These are phyloP conservation scores for Meyerozyma carpophila DNA, from an alignment of 1,139 yeast species.

Conservation along the genomic window DNA sequence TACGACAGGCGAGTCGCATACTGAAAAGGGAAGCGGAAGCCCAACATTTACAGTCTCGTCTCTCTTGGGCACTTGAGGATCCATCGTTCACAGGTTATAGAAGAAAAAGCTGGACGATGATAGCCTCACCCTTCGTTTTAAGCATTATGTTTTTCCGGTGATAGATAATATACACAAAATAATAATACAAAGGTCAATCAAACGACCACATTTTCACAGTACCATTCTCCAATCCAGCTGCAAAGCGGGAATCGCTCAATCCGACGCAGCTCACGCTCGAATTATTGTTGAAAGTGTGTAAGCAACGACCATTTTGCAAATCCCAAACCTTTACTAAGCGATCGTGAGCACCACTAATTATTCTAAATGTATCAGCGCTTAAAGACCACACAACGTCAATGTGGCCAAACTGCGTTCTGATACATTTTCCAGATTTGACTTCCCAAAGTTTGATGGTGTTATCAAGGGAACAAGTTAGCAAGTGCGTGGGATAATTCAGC, in stretches of 20 bases:
- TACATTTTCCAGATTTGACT: conserved; percentile 76
- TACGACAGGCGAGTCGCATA: conserved; percentile 12
- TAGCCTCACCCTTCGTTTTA: not conserved
- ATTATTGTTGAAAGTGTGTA: conserved; percentile 80
- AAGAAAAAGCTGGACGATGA: not conserved
- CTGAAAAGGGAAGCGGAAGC: not conserved
- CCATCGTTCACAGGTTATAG: not conserved
- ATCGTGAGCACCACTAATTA: conserved; percentile 92
- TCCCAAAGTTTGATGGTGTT: conserved; percentile 95
- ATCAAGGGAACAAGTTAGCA: conserved; percentile 83
- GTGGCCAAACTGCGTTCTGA: conserved; percentile 93
- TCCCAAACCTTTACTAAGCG: conserved; percentile 92
- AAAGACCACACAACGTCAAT: conserved; percentile 98
- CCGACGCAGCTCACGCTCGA: conserved; percentile 85
- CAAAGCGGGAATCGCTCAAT: conserved; percentile 82
- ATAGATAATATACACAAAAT: not conserved
- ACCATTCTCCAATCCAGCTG: conserved; percentile 87
- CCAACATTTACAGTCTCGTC: not conserved
- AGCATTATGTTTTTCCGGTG: not conserved
- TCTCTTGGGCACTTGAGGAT: not conserved
- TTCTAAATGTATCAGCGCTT: conserved; percentile 90
- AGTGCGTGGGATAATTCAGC: conserved; percentile 62
- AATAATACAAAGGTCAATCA: conserved; percentile 28
- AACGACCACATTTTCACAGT: conserved; percentile 77
- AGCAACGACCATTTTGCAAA: conserved; percentile 84